Conservation (phyloP, 192 early-diverging fungal species). For the Haplosporangium gracile region DNA sequence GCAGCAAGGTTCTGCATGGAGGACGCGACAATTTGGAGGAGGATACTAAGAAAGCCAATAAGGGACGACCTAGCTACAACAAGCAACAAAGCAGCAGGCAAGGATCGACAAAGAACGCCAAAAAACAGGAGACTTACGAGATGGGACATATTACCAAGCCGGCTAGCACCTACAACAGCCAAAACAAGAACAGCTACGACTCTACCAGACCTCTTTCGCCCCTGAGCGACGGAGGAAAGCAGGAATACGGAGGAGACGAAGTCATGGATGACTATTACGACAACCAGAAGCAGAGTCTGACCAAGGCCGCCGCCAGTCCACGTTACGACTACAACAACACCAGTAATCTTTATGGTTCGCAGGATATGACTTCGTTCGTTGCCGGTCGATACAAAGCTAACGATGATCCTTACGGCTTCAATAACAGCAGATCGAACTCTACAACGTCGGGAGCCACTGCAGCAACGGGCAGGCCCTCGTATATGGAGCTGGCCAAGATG, state of each 20-base stretch:
- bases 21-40: constrained; percentile 26
- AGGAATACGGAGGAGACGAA: constrained; percentile 22
- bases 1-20: constrained; percentile 71
- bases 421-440: neutral
- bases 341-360: constrained; percentile 23
- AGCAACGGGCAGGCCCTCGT: neutral
- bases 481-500: constrained; percentile 39
- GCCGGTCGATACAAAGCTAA: constrained; percentile 49
- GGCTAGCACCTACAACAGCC: neutral
- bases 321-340: neutral
- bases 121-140: constrained; percentile 20
- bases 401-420: constrained; percentile 26
- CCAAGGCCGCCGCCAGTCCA: constrained; percentile 18
- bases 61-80: neutral
- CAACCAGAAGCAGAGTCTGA: constrained; percentile 43
- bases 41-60: constrained; percentile 10
- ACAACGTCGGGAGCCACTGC: neutral
- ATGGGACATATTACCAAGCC: constrained; percentile 29
- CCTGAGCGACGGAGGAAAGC: neutral
- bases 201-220: constrained; percentile 16
- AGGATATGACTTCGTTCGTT: constrained; percentile 51
- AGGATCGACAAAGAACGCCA: neutral
- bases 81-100: constrained; percentile 3
- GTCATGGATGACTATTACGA: constrained; percentile 26
- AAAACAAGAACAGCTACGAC: constrained; percentile 16